Conservation (phyloP, 2,329 filamentous ascomycete genomes). For the Alternaria sp. region DNA sequence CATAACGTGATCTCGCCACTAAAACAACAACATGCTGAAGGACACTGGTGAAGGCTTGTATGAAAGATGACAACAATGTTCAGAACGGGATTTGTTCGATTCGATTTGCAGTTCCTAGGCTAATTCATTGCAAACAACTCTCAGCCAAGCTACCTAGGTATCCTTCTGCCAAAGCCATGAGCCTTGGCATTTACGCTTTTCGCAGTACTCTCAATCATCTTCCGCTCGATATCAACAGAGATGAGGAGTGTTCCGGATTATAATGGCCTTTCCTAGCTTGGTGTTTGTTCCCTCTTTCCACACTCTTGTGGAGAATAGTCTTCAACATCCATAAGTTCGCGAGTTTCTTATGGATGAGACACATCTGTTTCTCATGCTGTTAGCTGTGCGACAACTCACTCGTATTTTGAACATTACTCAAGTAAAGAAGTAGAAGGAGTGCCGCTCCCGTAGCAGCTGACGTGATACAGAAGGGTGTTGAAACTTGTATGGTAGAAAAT, state of each 20-base stretch:
- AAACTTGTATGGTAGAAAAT: too few species aligned
- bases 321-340: neutral
- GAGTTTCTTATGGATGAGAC: neutral
- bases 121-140: neutral
- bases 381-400: too few species aligned
- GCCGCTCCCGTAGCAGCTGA: too few species aligned
- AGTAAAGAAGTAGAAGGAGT: too few species aligned
- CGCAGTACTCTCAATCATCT: neutral
- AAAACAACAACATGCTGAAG: neutral
- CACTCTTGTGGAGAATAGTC: neutral
- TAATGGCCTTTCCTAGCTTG: neutral
- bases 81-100: neutral
- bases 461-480: too few species aligned
- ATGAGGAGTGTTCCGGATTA: neutral
- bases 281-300: neutral
- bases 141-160: neutral
- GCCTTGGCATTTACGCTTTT: neutral
- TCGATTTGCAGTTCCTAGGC: neutral
- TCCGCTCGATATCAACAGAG: neutral
- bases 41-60: neutral
- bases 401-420: too few species aligned
- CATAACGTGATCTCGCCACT: neutral
- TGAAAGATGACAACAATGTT: neutral
- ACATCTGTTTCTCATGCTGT: neutral
- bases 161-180: neutral